These are phyloP conservation scores for Hamigera avellanea DNA, from an alignment of 495 filamentous ascomycete species.

Conservation along the genomic window DNA sequence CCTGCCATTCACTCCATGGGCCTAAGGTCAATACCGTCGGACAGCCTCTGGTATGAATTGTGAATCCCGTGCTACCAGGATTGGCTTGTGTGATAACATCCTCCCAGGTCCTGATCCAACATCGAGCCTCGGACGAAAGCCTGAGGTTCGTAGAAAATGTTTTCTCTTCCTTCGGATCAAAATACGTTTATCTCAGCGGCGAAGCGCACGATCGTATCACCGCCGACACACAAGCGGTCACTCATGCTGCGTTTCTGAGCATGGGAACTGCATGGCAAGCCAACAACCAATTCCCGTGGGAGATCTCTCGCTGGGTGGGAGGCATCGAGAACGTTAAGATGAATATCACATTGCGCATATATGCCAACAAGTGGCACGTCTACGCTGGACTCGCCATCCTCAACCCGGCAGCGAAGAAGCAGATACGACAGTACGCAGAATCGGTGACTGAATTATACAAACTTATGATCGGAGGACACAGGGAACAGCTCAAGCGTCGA, in stretches of 20 bases:
- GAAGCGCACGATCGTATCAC: slow-evolving; percentile 91
- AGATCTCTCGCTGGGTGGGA: slow-evolving; percentile 80
- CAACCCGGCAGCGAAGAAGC: slow-evolving; percentile 80
- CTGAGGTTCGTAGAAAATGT: slow-evolving; percentile 69
- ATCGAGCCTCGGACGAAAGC: slow-evolving; percentile 69
- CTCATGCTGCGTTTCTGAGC: slow-evolving; percentile 89
- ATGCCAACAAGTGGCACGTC: slow-evolving; percentile 97
- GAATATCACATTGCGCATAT: slow-evolving; percentile 93
- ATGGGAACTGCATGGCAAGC: slow-evolving; percentile 97
- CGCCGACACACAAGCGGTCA: slow-evolving; percentile 95
- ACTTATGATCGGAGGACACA: slow-evolving; percentile 79
- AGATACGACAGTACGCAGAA: slow-evolving; percentile 87
- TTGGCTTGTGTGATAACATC: background rate
- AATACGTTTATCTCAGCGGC: slow-evolving; percentile 75
- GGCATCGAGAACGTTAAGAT: slow-evolving; percentile 99
- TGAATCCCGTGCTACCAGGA: background rate
- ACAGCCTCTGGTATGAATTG: slow-evolving; percentile 62
- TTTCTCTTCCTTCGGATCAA: slow-evolving; percentile 69
- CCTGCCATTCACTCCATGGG: slow-evolving; percentile 93
- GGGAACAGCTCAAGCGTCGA: slow-evolving; percentile 65
- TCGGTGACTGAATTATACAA: slow-evolving; percentile 93
- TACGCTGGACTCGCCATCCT: slow-evolving; percentile 96
- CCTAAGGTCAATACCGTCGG: slow-evolving; percentile 77
- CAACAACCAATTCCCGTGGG: slow-evolving; percentile 91
- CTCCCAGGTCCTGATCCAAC: slow-evolving; percentile 69